These are phyloP conservation scores for Aulographum hederae DNA, from an alignment of 2,329 filamentous ascomycete genomes.

Conservation along the genomic window DNA sequence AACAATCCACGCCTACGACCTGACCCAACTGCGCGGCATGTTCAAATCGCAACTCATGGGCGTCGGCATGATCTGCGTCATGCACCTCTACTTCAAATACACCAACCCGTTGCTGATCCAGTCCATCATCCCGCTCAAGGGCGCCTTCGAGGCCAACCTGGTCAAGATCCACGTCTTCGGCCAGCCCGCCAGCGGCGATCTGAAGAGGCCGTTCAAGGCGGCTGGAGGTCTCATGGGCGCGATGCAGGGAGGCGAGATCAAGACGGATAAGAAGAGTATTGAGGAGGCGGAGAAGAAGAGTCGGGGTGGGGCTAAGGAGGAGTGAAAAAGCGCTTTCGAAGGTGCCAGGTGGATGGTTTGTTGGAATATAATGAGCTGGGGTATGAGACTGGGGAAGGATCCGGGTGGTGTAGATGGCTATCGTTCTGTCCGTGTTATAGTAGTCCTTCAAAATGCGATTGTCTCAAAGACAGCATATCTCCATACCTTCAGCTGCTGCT, in stretches of 20 bases:
- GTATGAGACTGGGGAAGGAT: no score
- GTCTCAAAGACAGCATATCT: no score
- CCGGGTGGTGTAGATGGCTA: no score
- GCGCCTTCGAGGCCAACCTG: slow-evolving; percentile 84
- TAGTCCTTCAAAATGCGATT: no score
- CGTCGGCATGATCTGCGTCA: slow-evolving; percentile 92
- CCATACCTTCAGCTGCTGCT: no score
- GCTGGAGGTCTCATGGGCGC: slow-evolving; percentile 65
- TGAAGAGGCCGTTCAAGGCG: slow-evolving; percentile 92
- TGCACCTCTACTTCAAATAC: slow-evolving; percentile 99
- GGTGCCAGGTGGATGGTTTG: no score
- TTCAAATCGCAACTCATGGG: slow-evolving; percentile 92
- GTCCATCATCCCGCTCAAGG: slow-evolving; percentile 95
- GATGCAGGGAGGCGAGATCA: slow-evolving; percentile 52
- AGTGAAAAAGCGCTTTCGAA: no score
- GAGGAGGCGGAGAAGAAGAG: slow-evolving; percentile 32
- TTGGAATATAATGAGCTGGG: no score
- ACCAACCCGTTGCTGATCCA: slow-evolving; percentile 98
- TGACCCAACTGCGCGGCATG: slow-evolving; percentile 61
- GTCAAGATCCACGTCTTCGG: slow-evolving; percentile 91
- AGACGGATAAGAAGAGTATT: slow-evolving; percentile 57
- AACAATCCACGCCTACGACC: slow-evolving; percentile 89
- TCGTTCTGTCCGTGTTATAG: no score
- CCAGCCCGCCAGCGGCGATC: slow-evolving; percentile 68
- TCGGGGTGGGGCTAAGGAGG: slow-evolving; percentile 32